Evolutionary conservation across 805 yeast species (phyloP).

Genomic region (Candida silvicultrix): DNA sequence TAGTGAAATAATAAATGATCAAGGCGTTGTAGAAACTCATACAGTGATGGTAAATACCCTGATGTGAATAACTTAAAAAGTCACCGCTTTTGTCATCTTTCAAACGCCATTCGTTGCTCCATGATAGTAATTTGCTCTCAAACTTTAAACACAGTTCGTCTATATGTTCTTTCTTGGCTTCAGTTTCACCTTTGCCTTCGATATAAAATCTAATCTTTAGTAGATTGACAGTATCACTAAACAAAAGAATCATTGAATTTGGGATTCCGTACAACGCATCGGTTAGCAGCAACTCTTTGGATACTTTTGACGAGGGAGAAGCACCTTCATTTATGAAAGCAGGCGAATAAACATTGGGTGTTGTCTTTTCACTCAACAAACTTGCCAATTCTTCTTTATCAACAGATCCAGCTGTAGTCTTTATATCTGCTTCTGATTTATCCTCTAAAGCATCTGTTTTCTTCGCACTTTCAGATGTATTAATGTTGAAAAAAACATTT

Average conservation of each 20-base stretch:
- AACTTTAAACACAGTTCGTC: constrained; percentile 23
- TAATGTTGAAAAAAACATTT: constrained; percentile 5
- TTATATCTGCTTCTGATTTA: too few species aligned
- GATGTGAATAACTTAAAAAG: constrained; percentile 35
- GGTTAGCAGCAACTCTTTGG: constrained; percentile 54
- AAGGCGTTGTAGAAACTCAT: constrained; percentile 72
- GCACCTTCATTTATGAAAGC: constrained; percentile 30
- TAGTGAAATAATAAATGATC: constrained; percentile 62
- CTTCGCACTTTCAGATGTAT: constrained; percentile 39
- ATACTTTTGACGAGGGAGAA: constrained; percentile 26
- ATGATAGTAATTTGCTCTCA: constrained; percentile 46
- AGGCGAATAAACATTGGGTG: constrained; percentile 20
- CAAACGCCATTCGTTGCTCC: constrained; percentile 76
- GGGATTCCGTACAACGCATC: constrained; percentile 84
- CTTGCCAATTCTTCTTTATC: constrained; percentile 10
- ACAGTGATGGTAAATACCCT: constrained; percentile 74
- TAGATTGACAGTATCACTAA: constrained; percentile 65
- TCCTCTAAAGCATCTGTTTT: constrained; percentile 43
- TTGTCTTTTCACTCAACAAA: constrained; percentile 9
- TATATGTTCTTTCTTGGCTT: background rate
- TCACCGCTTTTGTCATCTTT: constrained; percentile 22
- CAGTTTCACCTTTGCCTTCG: constrained; percentile 17
- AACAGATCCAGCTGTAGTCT: constrained; percentile 7
- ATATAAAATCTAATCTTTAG: constrained; percentile 55
- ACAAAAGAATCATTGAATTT: constrained; percentile 65